Evolutionary conservation across 257 asterid species (phyloP).

Genomic region (Solanum piurae): DNA sequence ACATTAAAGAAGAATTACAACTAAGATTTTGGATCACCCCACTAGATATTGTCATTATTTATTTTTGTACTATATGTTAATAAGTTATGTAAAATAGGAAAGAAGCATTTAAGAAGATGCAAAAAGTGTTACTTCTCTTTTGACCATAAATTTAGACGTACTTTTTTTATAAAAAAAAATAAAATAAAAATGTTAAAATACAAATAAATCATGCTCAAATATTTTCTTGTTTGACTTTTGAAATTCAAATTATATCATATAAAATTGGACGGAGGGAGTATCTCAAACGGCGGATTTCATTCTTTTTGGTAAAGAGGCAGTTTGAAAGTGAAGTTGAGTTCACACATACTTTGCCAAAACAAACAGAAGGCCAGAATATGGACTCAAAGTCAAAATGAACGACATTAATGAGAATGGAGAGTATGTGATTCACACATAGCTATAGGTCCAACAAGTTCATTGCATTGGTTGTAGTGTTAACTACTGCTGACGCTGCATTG

Average conservation of each 20-base stretch:
- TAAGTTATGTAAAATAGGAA: background rate
- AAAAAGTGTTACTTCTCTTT: background rate
- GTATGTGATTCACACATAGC: background rate
- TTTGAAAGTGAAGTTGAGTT: background rate
- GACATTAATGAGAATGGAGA: background rate
- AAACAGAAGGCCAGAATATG: background rate
- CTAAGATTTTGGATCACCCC: too few species aligned
- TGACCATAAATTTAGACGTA: too few species aligned
- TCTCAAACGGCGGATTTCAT: background rate
- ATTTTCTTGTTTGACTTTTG: too few species aligned
- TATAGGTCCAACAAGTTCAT: background rate
- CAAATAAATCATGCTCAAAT: background rate
- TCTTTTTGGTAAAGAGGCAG: background rate
- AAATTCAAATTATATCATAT: too few species aligned
- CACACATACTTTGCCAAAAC: constrained; percentile 3
- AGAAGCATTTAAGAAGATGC: background rate
- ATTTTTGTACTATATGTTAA: background rate
- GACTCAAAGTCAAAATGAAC: background rate
- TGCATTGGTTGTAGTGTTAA: constrained; percentile 51
- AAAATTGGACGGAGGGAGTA: background rate
- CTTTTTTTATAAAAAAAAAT: too few species aligned
- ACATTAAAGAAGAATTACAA: too few species aligned
- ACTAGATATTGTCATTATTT: background rate
- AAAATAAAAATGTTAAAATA: too few species aligned
- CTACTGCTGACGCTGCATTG: constrained; percentile 84